A percentile compares a stretch with the other conserved stretches of the same genome.
These are phyloP conservation scores for Gossypium turneri DNA, from an alignment of 345 rosid species.

Conservation along the genomic window DNA sequence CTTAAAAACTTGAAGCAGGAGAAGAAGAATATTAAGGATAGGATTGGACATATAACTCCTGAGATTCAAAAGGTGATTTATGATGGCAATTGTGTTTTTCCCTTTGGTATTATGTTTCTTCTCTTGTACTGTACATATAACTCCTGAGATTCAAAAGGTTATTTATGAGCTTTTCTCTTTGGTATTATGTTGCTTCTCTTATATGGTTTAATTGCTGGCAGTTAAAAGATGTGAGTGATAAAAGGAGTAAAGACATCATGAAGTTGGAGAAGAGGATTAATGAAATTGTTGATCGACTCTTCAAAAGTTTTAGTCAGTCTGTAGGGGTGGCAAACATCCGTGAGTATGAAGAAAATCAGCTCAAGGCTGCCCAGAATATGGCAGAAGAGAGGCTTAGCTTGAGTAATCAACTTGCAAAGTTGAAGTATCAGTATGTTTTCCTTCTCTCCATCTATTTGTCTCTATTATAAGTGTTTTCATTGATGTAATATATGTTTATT, in stretches of 20 bases:
- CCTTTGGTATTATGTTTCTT: too few relatives aligned
- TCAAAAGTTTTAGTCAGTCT: constrained; percentile 63
- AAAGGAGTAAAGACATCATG: constrained; percentile 56
- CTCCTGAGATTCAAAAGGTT: constrained; percentile 75
- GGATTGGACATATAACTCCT: constrained; percentile 57
- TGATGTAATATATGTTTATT: constrained; percentile 11
- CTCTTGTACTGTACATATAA: constrained; percentile 38
- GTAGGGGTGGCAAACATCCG: constrained; percentile 93
- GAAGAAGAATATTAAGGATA: constrained; percentile 57
- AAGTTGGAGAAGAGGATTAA: constrained; percentile 86
- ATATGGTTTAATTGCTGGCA: constrained; percentile 33
- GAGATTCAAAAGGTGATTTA: constrained; percentile 66
- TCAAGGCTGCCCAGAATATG: constrained; percentile 78
- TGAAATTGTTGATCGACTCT: constrained; percentile 76
- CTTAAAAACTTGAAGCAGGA: constrained; percentile 70
- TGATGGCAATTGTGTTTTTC: constrained; percentile 5
- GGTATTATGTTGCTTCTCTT: background rate
- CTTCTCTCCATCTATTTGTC: constrained; percentile 12
- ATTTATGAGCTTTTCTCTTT: constrained; percentile 11
- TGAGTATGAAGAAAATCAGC: constrained; percentile 93
- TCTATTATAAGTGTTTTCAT: background rate
- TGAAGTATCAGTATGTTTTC: constrained; percentile 88
- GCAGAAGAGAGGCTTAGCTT: constrained; percentile 90
- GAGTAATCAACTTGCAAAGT: constrained; percentile 88
- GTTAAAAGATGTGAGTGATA: constrained; percentile 59